Evolutionary conservation across 2,329 filamentous ascomycete species (phyloP).

Genomic region (Fusarium burgessii): DNA sequence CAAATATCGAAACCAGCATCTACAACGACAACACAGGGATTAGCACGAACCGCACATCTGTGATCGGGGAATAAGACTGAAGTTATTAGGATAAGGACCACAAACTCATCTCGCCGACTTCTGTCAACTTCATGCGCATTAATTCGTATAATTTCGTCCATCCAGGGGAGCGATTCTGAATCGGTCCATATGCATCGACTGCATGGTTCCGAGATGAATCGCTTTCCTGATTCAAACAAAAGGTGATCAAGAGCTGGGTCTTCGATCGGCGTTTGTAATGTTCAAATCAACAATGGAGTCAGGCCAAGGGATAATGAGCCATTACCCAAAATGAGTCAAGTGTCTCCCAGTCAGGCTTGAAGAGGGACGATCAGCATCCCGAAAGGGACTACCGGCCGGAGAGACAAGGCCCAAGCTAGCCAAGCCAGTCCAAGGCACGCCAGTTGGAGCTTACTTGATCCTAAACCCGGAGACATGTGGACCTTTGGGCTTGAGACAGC

Average conservation of each 20-base stretch:
- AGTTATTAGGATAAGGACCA: constrained; percentile 9
- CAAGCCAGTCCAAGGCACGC: constrained; percentile 38
- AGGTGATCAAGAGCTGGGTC: constrained; percentile 47
- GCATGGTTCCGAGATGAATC: constrained; percentile 43
- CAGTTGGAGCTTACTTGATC: constrained; percentile 40
- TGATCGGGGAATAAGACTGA: constrained; percentile 24
- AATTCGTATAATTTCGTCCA: constrained; percentile 37
- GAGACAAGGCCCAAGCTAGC: constrained; percentile 37
- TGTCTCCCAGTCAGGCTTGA: constrained; percentile 38
- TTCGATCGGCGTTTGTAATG: constrained; percentile 49
- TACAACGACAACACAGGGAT: constrained; percentile 7
- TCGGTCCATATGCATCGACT: constrained; percentile 38
- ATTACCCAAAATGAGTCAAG: constrained; percentile 45
- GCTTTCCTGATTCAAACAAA: constrained; percentile 38
- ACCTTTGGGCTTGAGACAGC: constrained; percentile 32
- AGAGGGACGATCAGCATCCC: constrained; percentile 44
- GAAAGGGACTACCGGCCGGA: constrained; percentile 48
- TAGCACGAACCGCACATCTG: constrained; percentile 13
- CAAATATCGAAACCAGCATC: not conserved
- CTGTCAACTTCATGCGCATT: constrained; percentile 38
- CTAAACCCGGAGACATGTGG: constrained; percentile 46
- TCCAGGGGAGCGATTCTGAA: constrained; percentile 28
- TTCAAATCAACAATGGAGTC: constrained; percentile 35
- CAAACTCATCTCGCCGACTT: constrained; percentile 34
- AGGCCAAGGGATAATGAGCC: constrained; percentile 34